Evolutionary conservation across 306 rosid genomes (phyloP), one percentile per base, ranked within the genome.

Genomic region (Ochetophila trinervis): DNA sequence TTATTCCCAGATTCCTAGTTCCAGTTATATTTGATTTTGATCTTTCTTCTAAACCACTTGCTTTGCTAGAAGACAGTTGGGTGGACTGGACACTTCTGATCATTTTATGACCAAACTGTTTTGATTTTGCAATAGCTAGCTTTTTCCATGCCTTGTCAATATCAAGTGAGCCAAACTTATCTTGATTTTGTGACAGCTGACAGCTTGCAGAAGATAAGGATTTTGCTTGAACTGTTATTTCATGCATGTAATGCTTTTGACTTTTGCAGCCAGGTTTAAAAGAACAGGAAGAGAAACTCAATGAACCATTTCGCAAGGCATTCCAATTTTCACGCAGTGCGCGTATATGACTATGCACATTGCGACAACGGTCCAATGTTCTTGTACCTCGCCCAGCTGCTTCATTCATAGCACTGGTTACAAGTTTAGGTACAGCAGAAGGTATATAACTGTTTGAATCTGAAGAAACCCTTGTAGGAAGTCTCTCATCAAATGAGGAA

Each of bases 141-240:
- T 86, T 91, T 76, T 80, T 82, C 97, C 97, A 88, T 37, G 97
- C 97, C 82, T 75, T 84, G 40, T 80, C 72, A 21, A 74, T 71
- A 77, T 82, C 87, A 50, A 48, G 17, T 18, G 55, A 60, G 67
- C 54, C 61, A 73, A 59, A 42, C 9, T 65, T 69, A 40, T 63
- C 80, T 50, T 36, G 82, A 68, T 27, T 68, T 14, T 63, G 23
- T 1, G 72, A 68, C n/a, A 64, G 84, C 70, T 61, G 83, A 69
- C 19, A 45, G 75, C 80, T 68, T 42, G 56, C 52, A 58, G 88
- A 79, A 57, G 83, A 63, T 37, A 71, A 56, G 22, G 80, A 65
- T 61, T 61, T 66, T 1, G 60, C 62, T 63, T 63, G 74, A 68
- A 53, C 30, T 22, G 82, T 67, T 74, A 63, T 77, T 27, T 55